Evolutionary conservation across 2,329 filamentous ascomycete species (phyloP), one percentile per base, ranked within the genome.

Genomic region (Graphilbum fragrans): DNA sequence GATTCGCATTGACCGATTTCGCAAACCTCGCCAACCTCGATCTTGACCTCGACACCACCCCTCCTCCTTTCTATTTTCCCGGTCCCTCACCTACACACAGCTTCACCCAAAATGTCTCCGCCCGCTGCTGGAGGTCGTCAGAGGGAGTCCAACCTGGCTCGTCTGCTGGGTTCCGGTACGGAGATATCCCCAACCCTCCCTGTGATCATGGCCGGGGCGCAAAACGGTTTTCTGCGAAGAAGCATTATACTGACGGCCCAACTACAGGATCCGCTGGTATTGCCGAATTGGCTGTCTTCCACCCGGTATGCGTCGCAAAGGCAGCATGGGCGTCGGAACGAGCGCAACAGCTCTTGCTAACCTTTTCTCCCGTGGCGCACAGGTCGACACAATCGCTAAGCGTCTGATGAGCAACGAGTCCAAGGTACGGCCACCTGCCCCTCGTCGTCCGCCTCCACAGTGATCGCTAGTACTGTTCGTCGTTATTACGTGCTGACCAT

Each of bases 371-470:
- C 27, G 11, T 47, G n/a, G n/a, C n/a, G n/a, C n/a, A n/a, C 56
- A 90, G 84, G 86, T 98, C 61, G 92, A 98, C 66, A 98, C 92
- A 39, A 95, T 93, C 56, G 90, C 92, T 49, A 98, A 98, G 74
- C 86, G 92, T 53, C 77, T 98, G 65, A 98, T 98, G 92, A 95
- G 87, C 77, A 95, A 98, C 66, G 82, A 94, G 62, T 78, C 77
- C 58, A 85, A 71, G 66, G 75, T 84, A 60, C 52, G 64, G 23
- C 35, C 23, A 18, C 17, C 18, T 4, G 31, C 17, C 7, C 18
- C n/a, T n/a, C 36, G 3, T 31, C 17, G n/a, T 29, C 36, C n/a
- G n/a, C n/a, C n/a, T n/a, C n/a, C n/a, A n/a, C 18, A 20, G 17
- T 22, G 8, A 7, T 35, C 6, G n/a, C 9, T 32, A 8, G n/a